Percentiles rank a stretch among this genome's conserved stretches.
Conservation (phyloP, 1,139 yeast species). For the Suhomyces wounanorum region DNA sequence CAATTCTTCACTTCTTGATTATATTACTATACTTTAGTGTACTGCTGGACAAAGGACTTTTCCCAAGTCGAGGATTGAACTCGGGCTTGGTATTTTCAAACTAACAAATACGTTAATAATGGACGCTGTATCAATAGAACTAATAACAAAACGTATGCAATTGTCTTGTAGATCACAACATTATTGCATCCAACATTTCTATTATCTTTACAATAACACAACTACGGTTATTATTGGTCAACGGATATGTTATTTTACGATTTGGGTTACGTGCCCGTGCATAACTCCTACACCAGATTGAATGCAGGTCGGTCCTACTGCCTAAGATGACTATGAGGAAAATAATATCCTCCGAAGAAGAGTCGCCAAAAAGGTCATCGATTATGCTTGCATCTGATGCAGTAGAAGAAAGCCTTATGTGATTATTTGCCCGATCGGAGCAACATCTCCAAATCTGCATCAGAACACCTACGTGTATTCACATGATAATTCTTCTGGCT, state of each 20-base stretch:
- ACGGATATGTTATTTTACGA: neutral
- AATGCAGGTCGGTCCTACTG: neutral
- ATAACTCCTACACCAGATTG: neutral
- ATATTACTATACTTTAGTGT: constrained; percentile 2
- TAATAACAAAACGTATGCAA: neutral
- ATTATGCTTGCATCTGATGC: neutral
- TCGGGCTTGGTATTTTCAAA: neutral
- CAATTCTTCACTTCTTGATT: constrained; percentile 2
- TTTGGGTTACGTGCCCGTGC: neutral
- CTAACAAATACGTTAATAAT: neutral
- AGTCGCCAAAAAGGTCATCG: neutral
- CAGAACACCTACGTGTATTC: neutral
- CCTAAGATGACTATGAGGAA: neutral
- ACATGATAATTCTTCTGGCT: too few relatives aligned
- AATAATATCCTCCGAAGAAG: neutral
- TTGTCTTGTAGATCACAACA: neutral
- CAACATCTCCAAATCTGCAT: neutral
- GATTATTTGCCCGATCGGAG: neutral
- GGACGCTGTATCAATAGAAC: constrained; percentile 1
- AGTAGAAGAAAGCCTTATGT: neutral
- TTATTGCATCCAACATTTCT: neutral
- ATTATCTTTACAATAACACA: neutral
- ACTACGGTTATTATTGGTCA: neutral
- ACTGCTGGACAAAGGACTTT: constrained; percentile 1
- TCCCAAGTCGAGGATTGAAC: neutral